phyloP scores from a whole-genome alignment of 179 eudicot genomes.

The Nepenthes alata region DNA sequence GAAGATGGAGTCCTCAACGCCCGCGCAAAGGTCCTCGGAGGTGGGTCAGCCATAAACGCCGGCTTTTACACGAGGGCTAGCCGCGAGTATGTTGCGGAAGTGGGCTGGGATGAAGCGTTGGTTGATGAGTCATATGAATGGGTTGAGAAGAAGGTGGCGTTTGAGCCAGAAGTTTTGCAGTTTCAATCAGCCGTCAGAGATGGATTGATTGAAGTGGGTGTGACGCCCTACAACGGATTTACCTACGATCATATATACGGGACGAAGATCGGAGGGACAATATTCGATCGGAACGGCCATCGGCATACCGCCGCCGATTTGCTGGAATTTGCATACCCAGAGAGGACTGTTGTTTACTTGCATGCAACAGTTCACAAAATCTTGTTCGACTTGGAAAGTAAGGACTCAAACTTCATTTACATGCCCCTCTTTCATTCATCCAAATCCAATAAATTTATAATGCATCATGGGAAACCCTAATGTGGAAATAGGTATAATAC shows the following conservation, averaged over 20 bases:
- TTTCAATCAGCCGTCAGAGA: slow-evolving; percentile 72
- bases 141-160: slow-evolving; percentile 68
- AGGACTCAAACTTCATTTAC: not conserved
- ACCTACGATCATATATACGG: slow-evolving; percentile 62
- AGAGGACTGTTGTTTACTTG: slow-evolving; percentile 33
- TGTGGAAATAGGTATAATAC: too few species aligned
- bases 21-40: slow-evolving; percentile 78
- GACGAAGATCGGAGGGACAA: slow-evolving; percentile 75
- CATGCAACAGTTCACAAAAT: slow-evolving; percentile 53
- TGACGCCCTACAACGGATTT: slow-evolving; percentile 57
- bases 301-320: slow-evolving; percentile 79
- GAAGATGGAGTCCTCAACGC: slow-evolving; percentile 76
- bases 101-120: slow-evolving; percentile 49
- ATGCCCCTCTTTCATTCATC: too few species aligned
- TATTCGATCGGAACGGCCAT: slow-evolving; percentile 46
- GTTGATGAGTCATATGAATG: slow-evolving; percentile 61
- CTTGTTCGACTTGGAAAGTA: slow-evolving; percentile 43
- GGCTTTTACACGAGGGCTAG: slow-evolving; percentile 83
- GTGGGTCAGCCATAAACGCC: slow-evolving; percentile 74
- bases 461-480: not conserved
- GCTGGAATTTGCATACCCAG: slow-evolving; percentile 61
- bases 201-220: slow-evolving; percentile 60
- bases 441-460: not conserved
- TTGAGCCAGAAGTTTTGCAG: slow-evolving; percentile 40
- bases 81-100: slow-evolving; percentile 25